Conservation (phyloP, 2,329 filamentous ascomycete genomes). For the Bimuria novae-zelandiae region DNA sequence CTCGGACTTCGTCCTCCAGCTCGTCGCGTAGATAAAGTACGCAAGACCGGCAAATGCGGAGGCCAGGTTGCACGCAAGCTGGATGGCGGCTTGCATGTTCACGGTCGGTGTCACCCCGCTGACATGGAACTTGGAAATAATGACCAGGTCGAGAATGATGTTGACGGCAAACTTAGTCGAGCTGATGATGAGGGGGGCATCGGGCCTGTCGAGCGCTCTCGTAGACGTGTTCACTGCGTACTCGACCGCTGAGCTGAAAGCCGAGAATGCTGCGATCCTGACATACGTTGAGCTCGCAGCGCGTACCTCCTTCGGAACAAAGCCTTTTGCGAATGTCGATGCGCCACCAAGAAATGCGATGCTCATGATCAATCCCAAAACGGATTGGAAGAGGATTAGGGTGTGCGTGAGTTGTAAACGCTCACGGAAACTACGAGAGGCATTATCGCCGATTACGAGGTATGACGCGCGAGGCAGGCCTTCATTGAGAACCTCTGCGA, state of each 20-base stretch:
- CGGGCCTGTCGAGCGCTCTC: slow-evolving; percentile 68
- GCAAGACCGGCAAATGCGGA: slow-evolving; percentile 53
- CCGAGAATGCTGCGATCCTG: slow-evolving; percentile 66
- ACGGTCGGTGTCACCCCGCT: slow-evolving; percentile 59
- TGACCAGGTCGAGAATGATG: slow-evolving; percentile 67
- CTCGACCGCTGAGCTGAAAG: slow-evolving; percentile 66
- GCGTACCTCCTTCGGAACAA: slow-evolving; percentile 66
- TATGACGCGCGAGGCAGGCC: slow-evolving; percentile 71
- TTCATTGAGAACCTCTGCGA: slow-evolving; percentile 73
- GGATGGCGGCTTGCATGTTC: slow-evolving; percentile 67
- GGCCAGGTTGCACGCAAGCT: slow-evolving; percentile 58
- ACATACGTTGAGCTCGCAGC: slow-evolving; percentile 65
- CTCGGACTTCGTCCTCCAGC: slow-evolving; percentile 35
- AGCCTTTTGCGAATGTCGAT: slow-evolving; percentile 60
- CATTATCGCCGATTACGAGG: slow-evolving; percentile 69
- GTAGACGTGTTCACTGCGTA: slow-evolving; percentile 65
- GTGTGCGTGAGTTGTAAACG: slow-evolving; percentile 67
- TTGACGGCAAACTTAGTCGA: slow-evolving; percentile 67
- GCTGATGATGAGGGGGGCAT: slow-evolving; percentile 70
- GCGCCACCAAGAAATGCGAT: slow-evolving; percentile 62
- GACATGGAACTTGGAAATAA: slow-evolving; percentile 70
- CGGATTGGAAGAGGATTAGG: slow-evolving; percentile 57
- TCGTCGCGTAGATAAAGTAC: slow-evolving; percentile 61
- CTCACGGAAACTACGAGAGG: slow-evolving; percentile 55
- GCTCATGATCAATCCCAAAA: slow-evolving; percentile 64